Conservation (phyloP, 371 early-diverging fungal species). For the Saksenaea vasiformis region DNA sequence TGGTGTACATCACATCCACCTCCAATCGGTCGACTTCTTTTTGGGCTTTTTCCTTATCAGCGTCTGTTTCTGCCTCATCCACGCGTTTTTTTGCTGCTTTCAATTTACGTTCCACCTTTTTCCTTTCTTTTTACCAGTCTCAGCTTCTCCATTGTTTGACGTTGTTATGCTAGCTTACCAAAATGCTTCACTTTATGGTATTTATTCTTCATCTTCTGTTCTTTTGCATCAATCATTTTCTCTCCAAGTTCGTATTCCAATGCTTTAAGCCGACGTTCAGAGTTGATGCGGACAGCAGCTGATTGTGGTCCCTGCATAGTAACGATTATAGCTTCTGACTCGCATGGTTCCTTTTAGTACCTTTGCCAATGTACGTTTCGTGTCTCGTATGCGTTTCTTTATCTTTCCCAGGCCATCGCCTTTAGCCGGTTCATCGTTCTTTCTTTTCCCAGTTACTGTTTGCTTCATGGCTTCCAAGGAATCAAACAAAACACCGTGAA, state of each 20-base stretch:
- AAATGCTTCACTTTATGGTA: constrained; percentile 42
- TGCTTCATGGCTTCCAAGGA: background rate
- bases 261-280: constrained; percentile 34
- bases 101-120: constrained; percentile 38
- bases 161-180: constrained; percentile 27
- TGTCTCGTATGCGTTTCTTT: constrained; percentile 39
- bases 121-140: constrained; percentile 28
- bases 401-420: constrained; percentile 17
- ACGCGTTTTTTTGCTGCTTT: constrained; percentile 18
- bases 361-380: constrained; percentile 22
- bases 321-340: background rate
- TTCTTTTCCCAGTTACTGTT: background rate
- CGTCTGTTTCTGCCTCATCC: constrained; percentile 19
- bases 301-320: constrained; percentile 7
- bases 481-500: background rate
- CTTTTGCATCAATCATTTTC: constrained; percentile 34
- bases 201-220: constrained; percentile 24
- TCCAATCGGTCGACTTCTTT: constrained; percentile 16
- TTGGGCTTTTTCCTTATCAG: constrained; percentile 18
- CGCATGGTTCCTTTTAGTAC: background rate
- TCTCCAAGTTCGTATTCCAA: constrained; percentile 39
- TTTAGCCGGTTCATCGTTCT: constrained; percentile 1
- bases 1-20: constrained; percentile 28
- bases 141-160: background rate
- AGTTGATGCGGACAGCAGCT: constrained; percentile 24